These are phyloP conservation scores for Daldinia eschscholtzii DNA, from an alignment of 2,329 filamentous ascomycete genomes.

Conservation along the genomic window DNA sequence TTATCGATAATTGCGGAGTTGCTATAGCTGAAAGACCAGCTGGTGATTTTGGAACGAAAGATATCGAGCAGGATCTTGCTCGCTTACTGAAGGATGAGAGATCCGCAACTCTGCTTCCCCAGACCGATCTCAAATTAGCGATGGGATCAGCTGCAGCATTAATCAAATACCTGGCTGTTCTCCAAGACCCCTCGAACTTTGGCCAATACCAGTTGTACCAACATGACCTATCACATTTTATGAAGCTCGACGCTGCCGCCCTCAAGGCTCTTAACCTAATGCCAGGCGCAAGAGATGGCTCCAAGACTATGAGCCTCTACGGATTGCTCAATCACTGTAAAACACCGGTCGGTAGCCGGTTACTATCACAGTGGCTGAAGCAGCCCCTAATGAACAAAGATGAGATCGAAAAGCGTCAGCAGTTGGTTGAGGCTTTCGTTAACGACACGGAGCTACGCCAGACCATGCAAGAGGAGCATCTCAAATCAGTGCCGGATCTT, in stretches of 20 bases:
- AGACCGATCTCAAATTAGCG: slow-evolving; percentile 92
- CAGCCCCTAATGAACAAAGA: slow-evolving; percentile 92
- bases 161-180: slow-evolving; percentile 92
- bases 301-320: slow-evolving; percentile 98
- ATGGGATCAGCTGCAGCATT: slow-evolving; percentile 95
- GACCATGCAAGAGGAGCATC: slow-evolving; percentile 95
- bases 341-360: slow-evolving; percentile 88
- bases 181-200: slow-evolving; percentile 94
- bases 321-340: slow-evolving; percentile 98
- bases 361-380: slow-evolving; percentile 96
- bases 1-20: slow-evolving; percentile 92
- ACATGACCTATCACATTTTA: slow-evolving; percentile 95
- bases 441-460: slow-evolving; percentile 93
- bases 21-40: slow-evolving; percentile 84
- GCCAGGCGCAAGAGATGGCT: slow-evolving; percentile 92
- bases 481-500: slow-evolving; percentile 92
- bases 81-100: slow-evolving; percentile 89
- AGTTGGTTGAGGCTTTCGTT: slow-evolving; percentile 94
- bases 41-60: slow-evolving; percentile 85
- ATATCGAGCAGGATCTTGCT: slow-evolving; percentile 95
- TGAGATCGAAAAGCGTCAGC: slow-evolving; percentile 91
- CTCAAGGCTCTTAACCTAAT: slow-evolving; percentile 95
- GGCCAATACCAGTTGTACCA: slow-evolving; percentile 98
- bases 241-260: slow-evolving; percentile 97
- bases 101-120: slow-evolving; percentile 80